Evolutionary conservation across 2,329 filamentous ascomycete species (phyloP).

Genomic region (Aplosporella prunicola): DNA sequence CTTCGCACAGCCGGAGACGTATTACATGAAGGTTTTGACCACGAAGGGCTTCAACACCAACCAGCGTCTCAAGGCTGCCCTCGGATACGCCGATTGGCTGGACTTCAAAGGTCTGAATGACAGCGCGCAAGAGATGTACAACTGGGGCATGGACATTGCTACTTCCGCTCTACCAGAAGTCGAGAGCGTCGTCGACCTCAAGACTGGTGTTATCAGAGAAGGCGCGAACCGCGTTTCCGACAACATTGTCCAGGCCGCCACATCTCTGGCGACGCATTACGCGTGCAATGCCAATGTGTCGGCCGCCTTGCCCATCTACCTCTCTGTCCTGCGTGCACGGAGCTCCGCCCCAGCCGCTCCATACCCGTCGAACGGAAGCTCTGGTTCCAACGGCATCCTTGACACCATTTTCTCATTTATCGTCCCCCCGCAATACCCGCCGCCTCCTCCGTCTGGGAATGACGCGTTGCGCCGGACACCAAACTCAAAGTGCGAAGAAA

Average conservation of each 20-base stretch:
- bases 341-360: conserved; percentile 29
- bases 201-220: conserved; percentile 46
- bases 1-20: conserved; percentile 60
- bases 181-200: conserved; percentile 46
- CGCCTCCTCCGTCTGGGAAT: conserved; percentile 60
- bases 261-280: conserved; percentile 67
- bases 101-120: conserved; percentile 62
- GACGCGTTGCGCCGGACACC: conserved; percentile 54
- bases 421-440: conserved; percentile 56
- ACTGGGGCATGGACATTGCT: conserved; percentile 68
- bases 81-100: conserved; percentile 78
- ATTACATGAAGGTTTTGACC: conserved; percentile 73
- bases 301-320: conserved; percentile 69
- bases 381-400: conserved; percentile 20
- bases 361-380: conserved; percentile 17
- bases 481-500: conserved; percentile 69
- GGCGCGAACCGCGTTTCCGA: conserved; percentile 38
- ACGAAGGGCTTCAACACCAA: conserved; percentile 69
- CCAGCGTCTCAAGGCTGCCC: conserved; percentile 70
- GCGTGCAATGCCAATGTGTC: conserved; percentile 59
- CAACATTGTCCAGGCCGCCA: conserved; percentile 68
- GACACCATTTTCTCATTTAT: conserved; percentile 31
- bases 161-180: conserved; percentile 43
- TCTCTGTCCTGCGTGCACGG: conserved; percentile 73
- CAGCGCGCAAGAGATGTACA: conserved; percentile 62